Base-by-base conservation (phyloP, 768 basidiomycete species). In the Saitozyma podzolica region DNA sequence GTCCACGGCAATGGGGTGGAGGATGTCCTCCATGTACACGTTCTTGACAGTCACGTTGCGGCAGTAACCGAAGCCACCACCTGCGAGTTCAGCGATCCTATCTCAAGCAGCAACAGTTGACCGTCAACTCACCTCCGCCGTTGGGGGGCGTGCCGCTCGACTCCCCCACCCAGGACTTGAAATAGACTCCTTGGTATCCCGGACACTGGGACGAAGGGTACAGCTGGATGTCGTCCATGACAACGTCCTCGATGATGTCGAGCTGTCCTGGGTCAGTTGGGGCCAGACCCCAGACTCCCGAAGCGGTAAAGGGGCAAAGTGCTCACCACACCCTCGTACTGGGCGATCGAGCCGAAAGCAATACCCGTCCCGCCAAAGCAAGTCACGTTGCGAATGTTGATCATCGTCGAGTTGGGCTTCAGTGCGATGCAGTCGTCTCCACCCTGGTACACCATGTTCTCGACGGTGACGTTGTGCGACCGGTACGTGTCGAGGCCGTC, bases 341-440 rank as follows among this genome's bases (percentile, higher is more conserved):
- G 80, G 14, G 80, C 80, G 50, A 80, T 78, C 19, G 66, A 66
- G n/a, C 81, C 82, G 42, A 81, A 79, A 39, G 81, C 80, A 43
- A 82, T 78, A 37, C 81, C 81, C 4, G 75, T 73, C 4, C 81
- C 81, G 17, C 73, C 74, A 56, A 74, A 69, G 56, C 82, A 81
- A 6, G 73, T 69, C 13, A 74, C 77, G 62, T 82, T 79, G 52
- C 80, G 72, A n/a, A 81, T 77, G 57, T 80, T 69, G 17, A 82
- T 81, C 61, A 79, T 80, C n/a, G 81, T 80, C 0, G 79, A 79
- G 61, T 82, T 82, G 5, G 80, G 80, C 58, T 82, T 82, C 17
- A 78, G 62, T 1, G 80, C 76, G 47, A 82, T 78, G 49, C 74
- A 77, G 61, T 82, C 81, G 52, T 82, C 81, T 19, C 81, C 81